Evolutionary conservation across 2,329 filamentous ascomycete genomes (phyloP).

Genomic region (Pestalotiopsis sp.): DNA sequence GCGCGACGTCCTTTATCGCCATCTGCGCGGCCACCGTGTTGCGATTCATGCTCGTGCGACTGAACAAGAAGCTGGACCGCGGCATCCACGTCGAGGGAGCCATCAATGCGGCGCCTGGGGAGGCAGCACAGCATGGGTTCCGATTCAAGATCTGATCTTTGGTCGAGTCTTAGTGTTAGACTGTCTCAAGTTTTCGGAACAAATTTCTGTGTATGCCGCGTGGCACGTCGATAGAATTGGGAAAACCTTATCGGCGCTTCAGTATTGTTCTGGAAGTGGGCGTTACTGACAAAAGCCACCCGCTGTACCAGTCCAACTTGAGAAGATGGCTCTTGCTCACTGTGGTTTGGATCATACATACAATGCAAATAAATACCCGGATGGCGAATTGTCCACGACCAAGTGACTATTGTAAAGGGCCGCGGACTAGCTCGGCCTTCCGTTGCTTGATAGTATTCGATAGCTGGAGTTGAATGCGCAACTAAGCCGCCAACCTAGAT

Average conservation of each 20-base stretch:
- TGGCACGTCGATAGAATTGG: neutral
- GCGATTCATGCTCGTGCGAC: constrained; percentile 61
- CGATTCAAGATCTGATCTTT: constrained; percentile 61
- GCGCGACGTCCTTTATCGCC: constrained; percentile 63
- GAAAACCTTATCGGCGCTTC: neutral
- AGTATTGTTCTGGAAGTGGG: neutral
- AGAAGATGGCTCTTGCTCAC: neutral
- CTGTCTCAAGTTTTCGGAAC: neutral
- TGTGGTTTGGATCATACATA: neutral
- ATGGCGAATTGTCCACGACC: neutral
- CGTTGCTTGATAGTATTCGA: neutral
- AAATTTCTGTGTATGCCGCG: neutral
- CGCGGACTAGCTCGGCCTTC: neutral
- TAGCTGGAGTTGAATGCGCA: neutral
- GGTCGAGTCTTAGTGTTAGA: neutral
- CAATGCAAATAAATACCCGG: neutral
- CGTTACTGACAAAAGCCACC: neutral
- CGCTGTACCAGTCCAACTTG: neutral
- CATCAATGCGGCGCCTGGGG: constrained; percentile 58
- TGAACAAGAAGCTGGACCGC: constrained; percentile 72
- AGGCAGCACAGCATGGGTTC: constrained; percentile 64
- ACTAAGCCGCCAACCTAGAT: neutral
- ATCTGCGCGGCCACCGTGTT: constrained; percentile 66
- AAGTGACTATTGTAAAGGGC: neutral
- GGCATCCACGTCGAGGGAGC: constrained; percentile 60